These are phyloP conservation scores for Tetraselmis striata DNA, from an alignment of 139 green algal genomes.

Conservation along the genomic window DNA sequence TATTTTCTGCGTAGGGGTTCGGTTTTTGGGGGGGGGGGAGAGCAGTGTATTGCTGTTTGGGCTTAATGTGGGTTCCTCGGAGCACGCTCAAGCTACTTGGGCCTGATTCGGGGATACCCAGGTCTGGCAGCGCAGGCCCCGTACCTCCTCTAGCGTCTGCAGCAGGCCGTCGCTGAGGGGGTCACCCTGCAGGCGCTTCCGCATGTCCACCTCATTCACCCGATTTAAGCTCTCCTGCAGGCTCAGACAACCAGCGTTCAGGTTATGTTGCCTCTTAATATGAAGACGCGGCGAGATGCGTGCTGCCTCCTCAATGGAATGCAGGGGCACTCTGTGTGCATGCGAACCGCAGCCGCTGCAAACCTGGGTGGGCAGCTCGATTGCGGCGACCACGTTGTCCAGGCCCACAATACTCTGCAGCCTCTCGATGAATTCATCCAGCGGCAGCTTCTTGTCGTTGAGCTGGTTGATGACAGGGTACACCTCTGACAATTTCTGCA, in stretches of 20 bases:
- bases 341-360: background rate
- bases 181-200: background rate
- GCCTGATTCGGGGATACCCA: too few relatives aligned
- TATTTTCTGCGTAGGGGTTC: too few relatives aligned
- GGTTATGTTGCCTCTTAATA: too few relatives aligned
- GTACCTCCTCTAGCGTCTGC: background rate
- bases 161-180: background rate
- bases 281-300: too few relatives aligned
- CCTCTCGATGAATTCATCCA: background rate
- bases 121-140: background rate
- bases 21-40: too few relatives aligned
- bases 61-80: too few relatives aligned
- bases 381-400: background rate
- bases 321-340: background rate
- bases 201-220: background rate
- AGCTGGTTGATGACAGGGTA: background rate
- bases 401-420: background rate
- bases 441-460: background rate
- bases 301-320: background rate
- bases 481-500: background rate
- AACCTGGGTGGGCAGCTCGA: background rate
- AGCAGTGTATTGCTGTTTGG: too few relatives aligned
- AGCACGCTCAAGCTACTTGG: too few relatives aligned
- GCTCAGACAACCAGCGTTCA: too few relatives aligned
- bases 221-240: too few relatives aligned